Base-by-base conservation (phyloP, 371 early-diverging fungal genomes). In the Mortierella sp. region DNA sequence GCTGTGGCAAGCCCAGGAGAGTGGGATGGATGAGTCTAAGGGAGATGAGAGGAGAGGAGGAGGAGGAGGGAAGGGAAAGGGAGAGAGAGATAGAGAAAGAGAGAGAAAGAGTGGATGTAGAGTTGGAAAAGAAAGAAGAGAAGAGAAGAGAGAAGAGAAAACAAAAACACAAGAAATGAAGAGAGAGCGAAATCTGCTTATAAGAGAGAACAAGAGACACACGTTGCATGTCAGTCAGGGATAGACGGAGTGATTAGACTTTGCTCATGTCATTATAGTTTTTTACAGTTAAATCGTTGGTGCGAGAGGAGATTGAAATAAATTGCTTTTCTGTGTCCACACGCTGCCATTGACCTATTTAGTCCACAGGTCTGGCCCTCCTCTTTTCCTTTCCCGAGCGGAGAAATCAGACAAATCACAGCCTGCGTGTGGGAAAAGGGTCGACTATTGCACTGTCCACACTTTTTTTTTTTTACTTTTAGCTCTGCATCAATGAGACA, bases 1-100 rank as follows among this genome's bases (percentile, higher is more conserved):
- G 51, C 28, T 14, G 26, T 49, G 58, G 47, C 8, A 26, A 54
- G 62, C 63, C 64, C 49, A 28, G 12, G 63, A 62, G 40, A 73
- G 62, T 26, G 52, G 35, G 30, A 52, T 55, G 55, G 20, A 39
- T 61, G 57, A 35, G 62, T 24, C 9, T 30, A 61, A 47, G 26
- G 22, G 49, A 60, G 32, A 58, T 59, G 61, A 40, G 62, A n/a
- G 9, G 10, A 32, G 24, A 47, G 1, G 8, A 9, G 59, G 45
- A 37, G 28, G 49, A 1, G 57, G 43, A 30, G 45, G 32, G 12
- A 47, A 47, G 39, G 20, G 14, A 22, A 16, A 63, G 18, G 40
- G 57, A 32, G 67, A n/a, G n/a, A 70, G 64, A 43, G 47, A 30
- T 24, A 45, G 30, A 47, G 49, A 35, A 35, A 61, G 35, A 26